These are phyloP conservation scores for Nymphaea thermarum DNA, from an alignment of 164 flowering plant genomes.

Conservation along the genomic window DNA sequence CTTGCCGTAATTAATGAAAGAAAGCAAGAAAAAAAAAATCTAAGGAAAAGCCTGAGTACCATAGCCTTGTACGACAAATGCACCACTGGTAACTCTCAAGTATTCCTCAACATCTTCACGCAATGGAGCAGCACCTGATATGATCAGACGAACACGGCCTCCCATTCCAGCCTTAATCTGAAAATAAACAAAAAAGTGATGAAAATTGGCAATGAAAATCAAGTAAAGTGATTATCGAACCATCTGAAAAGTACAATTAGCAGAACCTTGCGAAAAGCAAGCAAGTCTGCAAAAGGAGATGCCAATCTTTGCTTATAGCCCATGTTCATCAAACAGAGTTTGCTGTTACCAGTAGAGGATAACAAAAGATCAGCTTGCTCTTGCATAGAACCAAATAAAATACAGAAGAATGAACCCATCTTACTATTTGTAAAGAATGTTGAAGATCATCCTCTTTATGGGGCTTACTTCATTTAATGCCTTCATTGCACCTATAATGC, in stretches of 20 bases:
- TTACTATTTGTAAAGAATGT: slow-evolving; percentile 67
- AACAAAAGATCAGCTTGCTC: not conserved
- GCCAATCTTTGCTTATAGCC: slow-evolving; percentile 78
- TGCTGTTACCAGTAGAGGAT: slow-evolving; percentile 35
- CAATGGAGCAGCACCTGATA: slow-evolving; percentile 89
- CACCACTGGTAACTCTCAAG: slow-evolving; percentile 77
- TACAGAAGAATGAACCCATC: slow-evolving; percentile 4
- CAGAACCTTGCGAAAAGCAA: slow-evolving; percentile 87
- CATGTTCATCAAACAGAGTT: slow-evolving; percentile 64
- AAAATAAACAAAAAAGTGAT: not conserved
- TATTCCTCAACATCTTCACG: slow-evolving; percentile 80
- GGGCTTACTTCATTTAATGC: slow-evolving; percentile 65
- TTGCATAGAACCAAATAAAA: not conserved
- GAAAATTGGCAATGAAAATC: not conserved
- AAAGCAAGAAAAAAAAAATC: not conserved
- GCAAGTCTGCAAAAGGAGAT: slow-evolving; percentile 72
- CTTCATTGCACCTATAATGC: slow-evolving; percentile 45
- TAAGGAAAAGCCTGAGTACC: slow-evolving; percentile 27
- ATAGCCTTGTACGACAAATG: slow-evolving; percentile 77
- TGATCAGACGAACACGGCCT: slow-evolving; percentile 66
- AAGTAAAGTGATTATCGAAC: not conserved
- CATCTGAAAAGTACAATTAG: slow-evolving; percentile 2
- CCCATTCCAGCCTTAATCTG: slow-evolving; percentile 80
- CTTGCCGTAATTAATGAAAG: not conserved
- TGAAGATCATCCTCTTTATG: slow-evolving; percentile 43